Base-by-base conservation (phyloP, 495 filamentous ascomycete genomes). In the Cercophora samala region DNA sequence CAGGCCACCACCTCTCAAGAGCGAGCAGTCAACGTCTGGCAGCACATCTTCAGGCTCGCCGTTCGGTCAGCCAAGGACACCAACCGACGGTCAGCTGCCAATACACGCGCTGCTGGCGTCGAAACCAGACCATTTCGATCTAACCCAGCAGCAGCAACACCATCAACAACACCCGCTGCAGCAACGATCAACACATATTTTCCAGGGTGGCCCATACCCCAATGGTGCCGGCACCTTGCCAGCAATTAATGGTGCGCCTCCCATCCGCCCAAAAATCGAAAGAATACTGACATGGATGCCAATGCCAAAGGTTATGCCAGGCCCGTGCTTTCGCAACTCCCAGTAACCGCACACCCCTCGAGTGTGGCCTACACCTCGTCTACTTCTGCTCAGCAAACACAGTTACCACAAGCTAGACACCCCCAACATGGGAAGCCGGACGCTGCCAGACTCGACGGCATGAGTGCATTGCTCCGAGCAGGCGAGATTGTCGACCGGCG, bases 401-500 rank as follows among this genome's bases (percentile, higher is more conserved):
- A 29, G 4, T 8, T 66, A 21, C 24, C 62, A 0, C 8, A 15
- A 3, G 9, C 53, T 46, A 51, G 26, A 53, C 15, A 54, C 23
- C 32, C 67, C 37, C 62, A 62, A 4, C 64, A 58, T 5, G 24
- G 66, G 53, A 74, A 73, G 23, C 66, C 24, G 6, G 67, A 67
- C 18, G 19, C 37, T 18, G 19, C 37, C 37, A 73, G 69, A 22
- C 69, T 83, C n/a, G 81, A 84, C 56, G 81, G 81, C 1, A 83
- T 86, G 70, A 84, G 77, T 66, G 84, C 84, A 18, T 70, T 86
- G n/a, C 71, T 86, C 2, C 79, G 73, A 59, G 84, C 84, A 3
- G 83, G 83, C 53, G 83, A 86, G 65, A 85, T 85, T 60, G 82
- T 85, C 42, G 78, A 83, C 62, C 78, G 79, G n/a, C 77, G 79